Evolutionary conservation across 73 alveolate genomes (phyloP).

Genomic region (Paramecium bursaria): DNA sequence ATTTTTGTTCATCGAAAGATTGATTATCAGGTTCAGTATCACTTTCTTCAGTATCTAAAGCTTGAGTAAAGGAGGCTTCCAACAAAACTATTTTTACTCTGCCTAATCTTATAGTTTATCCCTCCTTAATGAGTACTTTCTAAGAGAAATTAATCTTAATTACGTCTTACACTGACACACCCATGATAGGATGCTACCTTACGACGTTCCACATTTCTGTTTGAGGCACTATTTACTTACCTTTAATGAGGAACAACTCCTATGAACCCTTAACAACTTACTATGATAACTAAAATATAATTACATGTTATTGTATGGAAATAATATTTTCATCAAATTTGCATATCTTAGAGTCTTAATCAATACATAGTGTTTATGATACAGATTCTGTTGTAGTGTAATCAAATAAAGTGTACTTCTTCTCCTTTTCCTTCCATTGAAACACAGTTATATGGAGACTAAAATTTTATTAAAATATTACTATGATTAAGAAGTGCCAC

Average conservation of each 20-base stretch:
- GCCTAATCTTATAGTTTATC: conserved; percentile 46
- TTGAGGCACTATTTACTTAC: neutral
- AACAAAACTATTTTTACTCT: conserved; percentile 48
- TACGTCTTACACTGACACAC: conserved; percentile 34
- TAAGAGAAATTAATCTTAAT: neutral
- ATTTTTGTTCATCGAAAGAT: neutral
- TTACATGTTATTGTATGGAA: conserved; percentile 14
- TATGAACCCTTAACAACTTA: conserved; percentile 18
- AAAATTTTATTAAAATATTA: too few relatives aligned
- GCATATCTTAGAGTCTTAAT: neutral
- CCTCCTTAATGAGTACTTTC: conserved; percentile 12
- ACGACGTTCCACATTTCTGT: conserved; percentile 32
- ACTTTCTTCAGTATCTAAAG: conserved; percentile 55
- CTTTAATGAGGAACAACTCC: conserved; percentile 40
- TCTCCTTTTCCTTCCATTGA: conserved; percentile 55
- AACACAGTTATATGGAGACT: neutral
- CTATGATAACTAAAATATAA: neutral
- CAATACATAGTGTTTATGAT: neutral
- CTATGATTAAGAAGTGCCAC: neutral
- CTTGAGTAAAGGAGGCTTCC: conserved; percentile 39
- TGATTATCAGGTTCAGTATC: conserved; percentile 19
- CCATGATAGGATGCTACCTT: neutral
- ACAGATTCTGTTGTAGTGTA: conserved; percentile 13
- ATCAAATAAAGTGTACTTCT: conserved; percentile 23
- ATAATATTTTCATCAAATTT: conserved; percentile 37